These are phyloP conservation scores for Ampelocalamus luodianensis DNA, from an alignment of 176 grass and related monocot species.

Conservation along the genomic window DNA sequence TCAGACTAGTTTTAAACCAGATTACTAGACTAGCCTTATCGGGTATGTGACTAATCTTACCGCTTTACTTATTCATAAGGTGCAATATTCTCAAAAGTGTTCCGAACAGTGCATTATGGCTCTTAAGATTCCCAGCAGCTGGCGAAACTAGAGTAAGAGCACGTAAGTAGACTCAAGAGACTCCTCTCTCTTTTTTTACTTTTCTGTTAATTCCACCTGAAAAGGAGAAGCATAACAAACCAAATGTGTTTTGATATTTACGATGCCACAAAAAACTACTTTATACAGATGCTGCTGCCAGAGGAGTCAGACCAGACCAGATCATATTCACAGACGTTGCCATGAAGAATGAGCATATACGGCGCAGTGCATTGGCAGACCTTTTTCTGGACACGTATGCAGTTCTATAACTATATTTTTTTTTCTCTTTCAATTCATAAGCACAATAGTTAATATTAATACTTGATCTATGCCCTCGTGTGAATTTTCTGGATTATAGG, in stretches of 20 bases:
- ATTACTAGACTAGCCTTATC: slow-evolving; percentile 2
- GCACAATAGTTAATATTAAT: not conserved
- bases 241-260: not conserved
- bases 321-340: slow-evolving; percentile 97
- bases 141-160: slow-evolving; percentile 79
- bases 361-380: slow-evolving; percentile 79
- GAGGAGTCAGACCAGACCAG: slow-evolving; percentile 74
- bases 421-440: slow-evolving; percentile 11
- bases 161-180: slow-evolving; percentile 57
- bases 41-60: slow-evolving; percentile 4
- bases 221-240: not conserved
- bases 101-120: slow-evolving; percentile 80
- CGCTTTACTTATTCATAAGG: slow-evolving; percentile 44
- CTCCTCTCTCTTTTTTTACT: not conserved
- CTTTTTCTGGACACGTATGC: slow-evolving; percentile 91
- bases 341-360: slow-evolving; percentile 88
- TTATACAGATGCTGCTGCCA: slow-evolving; percentile 72
- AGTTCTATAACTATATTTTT: not conserved
- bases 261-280: not conserved
- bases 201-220: not conserved
- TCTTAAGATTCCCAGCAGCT: slow-evolving; percentile 81
- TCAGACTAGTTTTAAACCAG: not conserved
- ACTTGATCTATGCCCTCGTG: slow-evolving; percentile 5
- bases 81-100: slow-evolving; percentile 90
- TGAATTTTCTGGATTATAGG: slow-evolving; percentile 46